Percentiles rank a stretch among this genome's conserved stretches.
phyloP scores from a whole-genome alignment of 257 asterid genomes.

The Solanum clarkiae region DNA sequence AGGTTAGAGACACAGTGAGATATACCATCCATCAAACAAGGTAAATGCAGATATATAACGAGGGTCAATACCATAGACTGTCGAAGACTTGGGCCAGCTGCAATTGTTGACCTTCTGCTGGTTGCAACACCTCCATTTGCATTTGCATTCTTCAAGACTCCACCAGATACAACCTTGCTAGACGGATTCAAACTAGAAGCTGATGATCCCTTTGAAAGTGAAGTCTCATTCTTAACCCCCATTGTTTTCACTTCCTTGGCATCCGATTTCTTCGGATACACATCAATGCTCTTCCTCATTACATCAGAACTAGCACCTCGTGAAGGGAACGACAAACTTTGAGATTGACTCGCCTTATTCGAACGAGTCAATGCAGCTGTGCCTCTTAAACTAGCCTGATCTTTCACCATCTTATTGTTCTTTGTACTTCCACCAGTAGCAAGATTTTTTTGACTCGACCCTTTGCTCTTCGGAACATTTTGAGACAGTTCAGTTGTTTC shows the following conservation, averaged over 20 bases:
- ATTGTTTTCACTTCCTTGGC: conserved; percentile 19
- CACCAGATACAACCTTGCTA: not conserved
- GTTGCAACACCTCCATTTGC: conserved; percentile 5
- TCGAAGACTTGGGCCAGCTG: conserved; percentile 22
- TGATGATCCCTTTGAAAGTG: conserved; percentile 7
- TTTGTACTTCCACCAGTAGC: conserved; percentile 10
- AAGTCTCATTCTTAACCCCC: conserved; percentile 23
- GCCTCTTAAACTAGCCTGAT: conserved; percentile 21
- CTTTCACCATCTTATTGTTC: conserved; percentile 23
- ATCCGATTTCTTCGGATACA: conserved; percentile 26
- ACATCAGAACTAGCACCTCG: conserved; percentile 34
- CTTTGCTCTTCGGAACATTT: conserved; percentile 15
- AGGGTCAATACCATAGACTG: conserved; percentile 25
- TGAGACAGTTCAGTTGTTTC: conserved; percentile 8
- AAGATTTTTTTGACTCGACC: conserved; percentile 1
- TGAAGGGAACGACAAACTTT: conserved; percentile 44
- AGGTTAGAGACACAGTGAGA: not conserved
- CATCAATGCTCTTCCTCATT: conserved; percentile 41
- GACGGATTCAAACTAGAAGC: not conserved
- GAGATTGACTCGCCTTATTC: conserved; percentile 27
- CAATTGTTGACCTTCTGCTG: conserved; percentile 23
- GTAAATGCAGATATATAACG: not conserved
- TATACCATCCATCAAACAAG: not conserved
- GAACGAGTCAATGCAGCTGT: conserved; percentile 36
- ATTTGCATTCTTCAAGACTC: not conserved